Evolutionary conservation across 2,329 filamentous ascomycete species (phyloP).

Genomic region (Fusarium praegraminearum): DNA sequence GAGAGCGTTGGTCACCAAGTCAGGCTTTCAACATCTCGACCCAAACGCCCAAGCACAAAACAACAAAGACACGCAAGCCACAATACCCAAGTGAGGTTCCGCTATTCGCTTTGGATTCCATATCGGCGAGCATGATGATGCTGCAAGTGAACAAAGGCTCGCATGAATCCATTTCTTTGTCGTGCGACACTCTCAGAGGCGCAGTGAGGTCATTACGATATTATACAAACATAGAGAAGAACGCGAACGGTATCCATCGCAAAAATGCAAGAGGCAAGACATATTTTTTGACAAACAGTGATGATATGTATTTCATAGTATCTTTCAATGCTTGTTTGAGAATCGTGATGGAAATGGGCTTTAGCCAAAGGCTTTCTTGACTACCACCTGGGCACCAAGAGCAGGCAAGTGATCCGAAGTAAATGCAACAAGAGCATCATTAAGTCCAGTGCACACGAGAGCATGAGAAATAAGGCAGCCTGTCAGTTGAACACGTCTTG

Average conservation of each 20-base stretch:
- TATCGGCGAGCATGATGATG: neutral
- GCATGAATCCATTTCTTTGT: neutral
- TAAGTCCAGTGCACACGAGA: neutral
- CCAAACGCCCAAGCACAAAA: neutral
- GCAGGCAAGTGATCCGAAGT: neutral
- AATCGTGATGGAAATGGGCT: neutral
- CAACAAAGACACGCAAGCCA: slow-evolving; percentile 24
- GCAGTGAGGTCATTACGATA: neutral
- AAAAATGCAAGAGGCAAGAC: no score
- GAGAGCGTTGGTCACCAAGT: neutral
- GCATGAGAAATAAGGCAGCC: neutral
- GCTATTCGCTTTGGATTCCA: neutral
- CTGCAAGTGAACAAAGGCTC: slow-evolving; percentile 19
- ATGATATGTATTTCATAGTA: neutral
- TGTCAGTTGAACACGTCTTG: neutral
- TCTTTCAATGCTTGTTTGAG: neutral
- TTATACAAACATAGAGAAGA: neutral
- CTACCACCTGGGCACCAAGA: no score
- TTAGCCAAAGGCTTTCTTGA: neutral
- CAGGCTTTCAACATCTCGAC: neutral
- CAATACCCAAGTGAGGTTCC: neutral
- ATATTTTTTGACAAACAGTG: neutral
- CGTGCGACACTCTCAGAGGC: neutral
- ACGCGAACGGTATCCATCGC: neutral
- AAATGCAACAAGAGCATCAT: neutral